These are phyloP conservation scores for Rhodotorula kratochvilovae DNA, from an alignment of 768 basidiomycete genomes.

Conservation along the genomic window DNA sequence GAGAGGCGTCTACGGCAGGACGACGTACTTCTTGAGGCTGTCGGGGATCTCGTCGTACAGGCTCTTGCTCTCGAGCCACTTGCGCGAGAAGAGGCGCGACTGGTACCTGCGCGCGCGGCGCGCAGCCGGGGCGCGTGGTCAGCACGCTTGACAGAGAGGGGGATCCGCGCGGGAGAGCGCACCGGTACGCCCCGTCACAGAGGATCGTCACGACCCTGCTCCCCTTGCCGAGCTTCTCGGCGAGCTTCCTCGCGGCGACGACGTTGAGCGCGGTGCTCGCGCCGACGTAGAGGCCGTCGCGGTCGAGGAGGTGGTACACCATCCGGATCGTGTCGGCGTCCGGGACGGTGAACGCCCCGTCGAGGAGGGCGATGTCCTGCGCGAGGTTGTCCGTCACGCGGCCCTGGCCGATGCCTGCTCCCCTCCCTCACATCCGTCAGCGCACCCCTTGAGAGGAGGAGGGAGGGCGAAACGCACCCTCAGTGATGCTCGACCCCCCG, in stretches of 20 bases:
- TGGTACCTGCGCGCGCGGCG: conserved; percentile 57
- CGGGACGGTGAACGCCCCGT: conserved; percentile 73
- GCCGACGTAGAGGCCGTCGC: conserved; percentile 89
- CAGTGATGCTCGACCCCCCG: conserved; percentile 81
- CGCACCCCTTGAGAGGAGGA: not conserved
- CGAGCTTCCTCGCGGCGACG: conserved; percentile 84
- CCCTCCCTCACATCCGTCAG: no score
- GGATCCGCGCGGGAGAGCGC: conserved; percentile 19
- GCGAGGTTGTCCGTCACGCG: conserved; percentile 86
- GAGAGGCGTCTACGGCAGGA: conserved; percentile 56
- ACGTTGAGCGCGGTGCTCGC: conserved; percentile 92
- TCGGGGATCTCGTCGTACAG: conserved; percentile 73
- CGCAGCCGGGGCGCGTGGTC: not conserved
- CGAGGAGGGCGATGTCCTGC: conserved; percentile 69
- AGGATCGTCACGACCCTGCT: conserved; percentile 75
- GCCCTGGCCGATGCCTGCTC: conserved; percentile 96
- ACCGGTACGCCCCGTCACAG: conserved; percentile 93
- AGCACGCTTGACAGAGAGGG: not conserved
- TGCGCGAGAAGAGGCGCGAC: conserved; percentile 87
- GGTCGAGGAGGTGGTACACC: conserved; percentile 86
- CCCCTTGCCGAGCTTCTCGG: conserved; percentile 78
- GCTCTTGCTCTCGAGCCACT: conserved; percentile 79
- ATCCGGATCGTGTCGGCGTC: conserved; percentile 87
- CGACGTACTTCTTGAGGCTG: conserved; percentile 80
- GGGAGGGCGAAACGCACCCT: conserved; percentile 56